Percentiles rank a stretch among this genome's conserved stretches.
These are phyloP conservation scores for Russula sp. DNA, from an alignment of 768 basidiomycete species.

Conservation along the genomic window DNA sequence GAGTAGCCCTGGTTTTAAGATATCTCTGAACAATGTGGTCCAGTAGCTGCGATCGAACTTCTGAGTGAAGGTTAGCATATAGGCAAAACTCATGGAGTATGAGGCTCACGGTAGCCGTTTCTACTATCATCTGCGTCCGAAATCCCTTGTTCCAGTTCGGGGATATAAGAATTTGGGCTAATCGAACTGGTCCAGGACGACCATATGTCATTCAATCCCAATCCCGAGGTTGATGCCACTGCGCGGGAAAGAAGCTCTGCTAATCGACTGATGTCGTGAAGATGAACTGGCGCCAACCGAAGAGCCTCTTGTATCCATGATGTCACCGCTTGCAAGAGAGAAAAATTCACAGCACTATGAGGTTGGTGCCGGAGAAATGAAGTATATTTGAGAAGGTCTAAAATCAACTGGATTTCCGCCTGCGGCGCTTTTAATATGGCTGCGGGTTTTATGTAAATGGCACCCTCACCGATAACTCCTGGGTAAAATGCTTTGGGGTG, in stretches of 20 bases:
- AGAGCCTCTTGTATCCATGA: constrained; percentile 36
- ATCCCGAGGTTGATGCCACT: constrained; percentile 60
- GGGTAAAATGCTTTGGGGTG: background rate
- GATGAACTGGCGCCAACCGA: constrained; percentile 31
- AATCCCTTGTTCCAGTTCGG: background rate
- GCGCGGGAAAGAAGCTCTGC: constrained; percentile 37
- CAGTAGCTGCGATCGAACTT: background rate
- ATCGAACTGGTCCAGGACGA: constrained; percentile 31
- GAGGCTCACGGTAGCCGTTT: constrained; percentile 1
- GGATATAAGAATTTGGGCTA: background rate
- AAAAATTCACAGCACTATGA: constrained; percentile 34
- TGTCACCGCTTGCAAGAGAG: constrained; percentile 52
- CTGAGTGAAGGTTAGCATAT: background rate
- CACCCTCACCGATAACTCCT: background rate
- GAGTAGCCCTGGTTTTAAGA: background rate
- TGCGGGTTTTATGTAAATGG: background rate
- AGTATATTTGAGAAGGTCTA: constrained; percentile 14
- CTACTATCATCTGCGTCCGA: background rate
- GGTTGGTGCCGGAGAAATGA: constrained; percentile 1
- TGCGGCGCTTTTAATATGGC: background rate
- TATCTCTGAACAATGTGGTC: background rate
- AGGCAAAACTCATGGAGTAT: background rate
- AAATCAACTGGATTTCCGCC: constrained; percentile 13
- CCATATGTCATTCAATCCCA: constrained; percentile 72
- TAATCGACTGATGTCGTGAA: constrained; percentile 30